Evolutionary conservation across 352 stramenopile species (phyloP), one percentile per base, ranked within the genome.

Genomic region (Globisporangium solare): DNA sequence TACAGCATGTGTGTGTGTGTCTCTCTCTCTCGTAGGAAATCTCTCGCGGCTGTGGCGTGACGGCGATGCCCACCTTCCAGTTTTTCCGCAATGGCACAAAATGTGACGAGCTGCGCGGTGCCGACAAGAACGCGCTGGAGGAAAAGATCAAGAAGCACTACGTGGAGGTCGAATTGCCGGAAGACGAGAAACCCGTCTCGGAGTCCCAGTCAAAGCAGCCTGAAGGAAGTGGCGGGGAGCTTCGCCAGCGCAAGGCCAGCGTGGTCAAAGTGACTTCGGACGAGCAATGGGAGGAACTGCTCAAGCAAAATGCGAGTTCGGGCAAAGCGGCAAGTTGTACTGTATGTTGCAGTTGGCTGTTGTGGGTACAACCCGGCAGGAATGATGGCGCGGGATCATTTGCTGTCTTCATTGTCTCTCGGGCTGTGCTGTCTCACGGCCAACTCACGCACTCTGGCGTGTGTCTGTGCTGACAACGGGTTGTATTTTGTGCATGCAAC

Each of bases 31-130:
- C 32, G 12, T 15, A 90, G 51, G 64, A 89, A 39, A 76, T 95
- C 55, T 69, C 80, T 0, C 60, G 65, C 24, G 61, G 59, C 11
- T 92, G 80, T 63, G 88, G 83, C 22, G 89, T 98, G 65, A 77
- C 65, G 13, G 86, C 90, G 40, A 98, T 98, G 92, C 94, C 94
- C 7, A 98, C 94, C n/a, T 98, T 98, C 71, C 88, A 98, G 58
- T 92, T 98, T 63, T 98, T 88, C 68, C 94, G 95, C 64, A 83
- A 83, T 50, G 89, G 88, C 45, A 74, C 66, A 31, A 96, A 93
- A 69, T 86, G 92, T 31, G 86, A 97, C 54, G 88, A 97, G 65
- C 63, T 97, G 48, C 74, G 76, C 6, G 93, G 93, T 10, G 93
- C 93, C 11, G 79, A 96, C 63, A 79, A 74, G 47, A 77, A 66